Evolutionary conservation across 768 basidiomycete species (phyloP).

Genomic region (Pulveroboletus sp.): DNA sequence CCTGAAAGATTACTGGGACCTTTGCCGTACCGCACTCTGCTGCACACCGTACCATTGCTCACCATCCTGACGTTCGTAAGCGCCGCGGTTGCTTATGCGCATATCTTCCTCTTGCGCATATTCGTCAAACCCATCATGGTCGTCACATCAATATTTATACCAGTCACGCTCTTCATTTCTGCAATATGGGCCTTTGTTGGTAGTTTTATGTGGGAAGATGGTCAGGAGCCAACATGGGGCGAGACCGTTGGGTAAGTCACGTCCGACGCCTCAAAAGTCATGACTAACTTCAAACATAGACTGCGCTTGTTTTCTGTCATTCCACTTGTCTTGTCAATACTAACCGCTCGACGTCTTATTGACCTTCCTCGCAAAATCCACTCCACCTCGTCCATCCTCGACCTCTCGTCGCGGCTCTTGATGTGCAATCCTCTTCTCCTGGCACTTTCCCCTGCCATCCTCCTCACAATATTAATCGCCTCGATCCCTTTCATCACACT

Average conservation of each 20-base stretch:
- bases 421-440: slow-evolving; percentile 71
- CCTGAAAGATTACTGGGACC: slow-evolving; percentile 29
- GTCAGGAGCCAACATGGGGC: slow-evolving; percentile 67
- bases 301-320: slow-evolving; percentile 68
- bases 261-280: background rate
- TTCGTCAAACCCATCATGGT: slow-evolving; percentile 85
- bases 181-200: slow-evolving; percentile 79
- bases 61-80: slow-evolving; percentile 67
- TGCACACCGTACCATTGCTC: slow-evolving; percentile 75
- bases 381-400: slow-evolving; percentile 52
- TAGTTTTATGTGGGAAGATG: slow-evolving; percentile 61
- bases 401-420: slow-evolving; percentile 64
- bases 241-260: slow-evolving; percentile 68
- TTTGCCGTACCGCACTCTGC: slow-evolving; percentile 61
- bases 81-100: slow-evolving; percentile 65
- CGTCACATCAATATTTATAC: slow-evolving; percentile 70
- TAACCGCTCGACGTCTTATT: slow-evolving; percentile 68
- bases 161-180: slow-evolving; percentile 67
- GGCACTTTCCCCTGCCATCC: slow-evolving; percentile 66
- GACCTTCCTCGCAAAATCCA: slow-evolving; percentile 69
- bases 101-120: slow-evolving; percentile 70
- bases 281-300: slow-evolving; percentile 11
- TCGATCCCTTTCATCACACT: slow-evolving; percentile 79
- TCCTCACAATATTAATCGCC: slow-evolving; percentile 59
- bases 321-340: slow-evolving; percentile 62